A percentile compares a stretch with the other conserved stretches of the same genome.
These are phyloP conservation scores for Phialophora chinensis DNA, from an alignment of 2,329 filamentous ascomycete genomes.

Conservation along the genomic window DNA sequence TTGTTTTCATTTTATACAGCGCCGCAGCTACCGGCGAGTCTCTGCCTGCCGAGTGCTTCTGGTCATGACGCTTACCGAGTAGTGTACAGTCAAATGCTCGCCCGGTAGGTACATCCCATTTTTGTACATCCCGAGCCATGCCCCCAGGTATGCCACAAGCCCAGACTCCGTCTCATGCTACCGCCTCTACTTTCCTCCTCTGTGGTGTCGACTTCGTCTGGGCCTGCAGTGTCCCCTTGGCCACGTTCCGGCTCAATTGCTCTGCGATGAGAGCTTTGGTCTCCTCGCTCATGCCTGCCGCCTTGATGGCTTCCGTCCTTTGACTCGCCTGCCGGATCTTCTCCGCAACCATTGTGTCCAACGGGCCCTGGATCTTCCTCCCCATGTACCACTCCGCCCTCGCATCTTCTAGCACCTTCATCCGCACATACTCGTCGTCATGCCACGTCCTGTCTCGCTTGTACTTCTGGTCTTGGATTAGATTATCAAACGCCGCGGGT, in stretches of 20 bases:
- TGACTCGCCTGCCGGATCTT: slow-evolving; percentile 18
- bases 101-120: neutral
- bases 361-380: slow-evolving; percentile 30
- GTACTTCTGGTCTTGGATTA: slow-evolving; percentile 26
- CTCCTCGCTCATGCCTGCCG: slow-evolving; percentile 19
- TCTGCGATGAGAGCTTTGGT: slow-evolving; percentile 16
- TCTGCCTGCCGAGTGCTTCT: neutral
- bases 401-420: slow-evolving; percentile 39
- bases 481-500: slow-evolving; percentile 24
- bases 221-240: slow-evolving; percentile 4
- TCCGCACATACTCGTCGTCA: slow-evolving; percentile 36
- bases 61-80: neutral
- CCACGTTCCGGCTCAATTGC: slow-evolving; percentile 7
- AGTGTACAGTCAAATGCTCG: neutral
- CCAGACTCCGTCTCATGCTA: neutral
- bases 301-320: slow-evolving; percentile 21
- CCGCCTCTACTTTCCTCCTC: neutral
- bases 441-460: slow-evolving; percentile 26
- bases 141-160: neutral
- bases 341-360: slow-evolving; percentile 20
- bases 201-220: neutral
- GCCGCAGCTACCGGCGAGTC: neutral
- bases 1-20: neutral
- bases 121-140: neutral
- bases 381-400: slow-evolving; percentile 35